phyloP scores from a whole-genome alignment of 176 grass and related monocot genomes.

The Oryza coarctata region DNA sequence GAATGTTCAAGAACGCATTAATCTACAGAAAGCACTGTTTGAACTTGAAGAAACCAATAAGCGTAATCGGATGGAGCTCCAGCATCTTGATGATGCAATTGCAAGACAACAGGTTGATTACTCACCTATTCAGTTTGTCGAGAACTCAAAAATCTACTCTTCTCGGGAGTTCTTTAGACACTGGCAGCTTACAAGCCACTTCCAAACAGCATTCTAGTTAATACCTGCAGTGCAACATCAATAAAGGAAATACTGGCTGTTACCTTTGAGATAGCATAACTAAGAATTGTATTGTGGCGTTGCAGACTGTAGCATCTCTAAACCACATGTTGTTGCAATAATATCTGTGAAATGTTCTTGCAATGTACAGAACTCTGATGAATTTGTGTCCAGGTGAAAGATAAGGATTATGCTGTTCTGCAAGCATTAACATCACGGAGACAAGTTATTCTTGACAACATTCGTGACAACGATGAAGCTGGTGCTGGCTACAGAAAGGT shows the following conservation, averaged over 20 bases:
- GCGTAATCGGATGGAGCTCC: constrained; percentile 81
- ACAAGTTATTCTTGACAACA: constrained; percentile 95
- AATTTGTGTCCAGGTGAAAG: constrained; percentile 52
- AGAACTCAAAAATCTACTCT: neutral
- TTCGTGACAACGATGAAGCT: constrained; percentile 97
- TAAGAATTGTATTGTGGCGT: neutral
- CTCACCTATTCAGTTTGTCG: constrained; percentile 5
- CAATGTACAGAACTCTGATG: constrained; percentile 11
- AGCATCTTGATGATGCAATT: constrained; percentile 89
- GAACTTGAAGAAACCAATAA: constrained; percentile 97
- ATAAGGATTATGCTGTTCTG: constrained; percentile 54
- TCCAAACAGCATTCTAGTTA: neutral
- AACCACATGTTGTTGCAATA: neutral
- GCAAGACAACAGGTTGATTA: constrained; percentile 67
- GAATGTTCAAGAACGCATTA: constrained; percentile 98
- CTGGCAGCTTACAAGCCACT: neutral
- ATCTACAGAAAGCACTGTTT: constrained; percentile 98
- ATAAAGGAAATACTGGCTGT: neutral
- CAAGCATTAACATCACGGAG: constrained; percentile 86
- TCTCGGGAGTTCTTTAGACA: neutral
- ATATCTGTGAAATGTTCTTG: neutral
- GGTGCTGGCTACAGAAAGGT: constrained; percentile 96
- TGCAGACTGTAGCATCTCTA: constrained; percentile 9
- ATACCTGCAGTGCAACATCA: neutral
- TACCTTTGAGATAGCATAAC: neutral